Percentiles rank a stretch among this genome's conserved stretches.
Conservation (phyloP, 2,329 filamentous ascomycete species). For the Fusarium redolens region DNA sequence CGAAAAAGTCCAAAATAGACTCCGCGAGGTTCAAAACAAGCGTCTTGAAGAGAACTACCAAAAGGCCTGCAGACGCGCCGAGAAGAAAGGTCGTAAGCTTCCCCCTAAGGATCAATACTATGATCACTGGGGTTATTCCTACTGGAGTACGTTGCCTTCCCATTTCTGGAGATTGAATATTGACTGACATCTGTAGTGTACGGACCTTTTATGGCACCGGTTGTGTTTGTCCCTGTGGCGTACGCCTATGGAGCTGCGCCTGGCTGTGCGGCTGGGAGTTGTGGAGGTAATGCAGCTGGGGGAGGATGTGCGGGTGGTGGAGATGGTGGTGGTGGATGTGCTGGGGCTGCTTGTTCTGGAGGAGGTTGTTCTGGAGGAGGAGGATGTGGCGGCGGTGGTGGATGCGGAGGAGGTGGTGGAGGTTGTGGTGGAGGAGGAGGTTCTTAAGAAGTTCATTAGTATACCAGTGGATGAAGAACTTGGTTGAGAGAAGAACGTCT, state of each 20-base stretch:
- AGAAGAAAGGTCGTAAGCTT: slow-evolving; percentile 60
- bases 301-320: slow-evolving; percentile 50
- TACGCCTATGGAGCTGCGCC: slow-evolving; percentile 52
- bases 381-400: not conserved
- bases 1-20: slow-evolving; percentile 20
- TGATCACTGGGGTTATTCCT: slow-evolving; percentile 65
- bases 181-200: slow-evolving; percentile 48
- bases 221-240: slow-evolving; percentile 56
- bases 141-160: slow-evolving; percentile 48
- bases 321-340: slow-evolving; percentile 17
- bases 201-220: slow-evolving; percentile 57
- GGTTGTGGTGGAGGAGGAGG: not conserved
- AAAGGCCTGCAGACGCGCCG: slow-evolving; percentile 62
- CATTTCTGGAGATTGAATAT: rapidly evolving
- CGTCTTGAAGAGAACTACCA: slow-evolving; percentile 67
- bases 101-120: slow-evolving; percentile 63
- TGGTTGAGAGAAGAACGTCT: not conserved
- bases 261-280: slow-evolving; percentile 59
- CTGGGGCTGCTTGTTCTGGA: not conserved
- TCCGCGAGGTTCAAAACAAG: slow-evolving; percentile 33
- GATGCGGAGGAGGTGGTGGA: not conserved
- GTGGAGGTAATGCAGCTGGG: slow-evolving; percentile 57
- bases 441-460: not conserved
- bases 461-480: not conserved
- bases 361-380: not conserved